A percentile compares a stretch with the other conserved stretches of the same genome.
phyloP scores from a whole-genome alignment of 768 basidiomycete species.

The Amanita molliuscula region DNA sequence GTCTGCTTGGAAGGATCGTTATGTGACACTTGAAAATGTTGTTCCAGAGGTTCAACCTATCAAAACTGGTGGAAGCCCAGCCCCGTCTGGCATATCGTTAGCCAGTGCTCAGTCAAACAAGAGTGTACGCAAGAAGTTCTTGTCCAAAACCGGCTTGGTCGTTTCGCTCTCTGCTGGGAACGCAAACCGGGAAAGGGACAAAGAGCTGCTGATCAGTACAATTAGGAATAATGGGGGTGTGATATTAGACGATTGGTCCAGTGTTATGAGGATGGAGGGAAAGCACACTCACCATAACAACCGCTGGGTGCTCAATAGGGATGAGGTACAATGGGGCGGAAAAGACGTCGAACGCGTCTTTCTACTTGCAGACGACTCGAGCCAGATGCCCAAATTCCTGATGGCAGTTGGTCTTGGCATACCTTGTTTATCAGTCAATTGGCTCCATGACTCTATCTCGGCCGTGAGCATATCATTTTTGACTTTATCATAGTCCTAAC shows the following conservation, averaged over 20 bases:
- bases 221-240: conserved; percentile 44
- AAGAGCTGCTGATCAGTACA: conserved; percentile 27
- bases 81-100: conserved; percentile 39
- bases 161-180: conserved; percentile 38
- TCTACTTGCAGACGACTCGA: conserved; percentile 54
- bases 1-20: conserved; percentile 44
- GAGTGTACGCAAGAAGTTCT: conserved; percentile 22
- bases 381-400: conserved; percentile 71
- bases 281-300: conserved; percentile 28
- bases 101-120: conserved; percentile 23
- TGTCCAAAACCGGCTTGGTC: conserved; percentile 46
- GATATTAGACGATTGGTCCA: conserved; percentile 54
- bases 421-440: conserved; percentile 61
- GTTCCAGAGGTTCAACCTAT: conserved; percentile 29
- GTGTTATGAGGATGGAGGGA: conserved; percentile 47
- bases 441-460: conserved; percentile 33
- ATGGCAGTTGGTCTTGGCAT: conserved; percentile 79
- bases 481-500: not conserved
- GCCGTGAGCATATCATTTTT: conserved; percentile 15
- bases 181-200: conserved; percentile 27
- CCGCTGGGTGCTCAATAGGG: conserved; percentile 40
- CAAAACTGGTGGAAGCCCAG: conserved; percentile 24
- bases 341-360: conserved; percentile 44
- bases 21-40: conserved; percentile 30
- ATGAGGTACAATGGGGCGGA: conserved; percentile 37